Percentiles rank a stretch among this genome's conserved stretches.
phyloP scores from a whole-genome alignment of 176 grass and related monocot species.

The Bothriochloa decipiens region DNA sequence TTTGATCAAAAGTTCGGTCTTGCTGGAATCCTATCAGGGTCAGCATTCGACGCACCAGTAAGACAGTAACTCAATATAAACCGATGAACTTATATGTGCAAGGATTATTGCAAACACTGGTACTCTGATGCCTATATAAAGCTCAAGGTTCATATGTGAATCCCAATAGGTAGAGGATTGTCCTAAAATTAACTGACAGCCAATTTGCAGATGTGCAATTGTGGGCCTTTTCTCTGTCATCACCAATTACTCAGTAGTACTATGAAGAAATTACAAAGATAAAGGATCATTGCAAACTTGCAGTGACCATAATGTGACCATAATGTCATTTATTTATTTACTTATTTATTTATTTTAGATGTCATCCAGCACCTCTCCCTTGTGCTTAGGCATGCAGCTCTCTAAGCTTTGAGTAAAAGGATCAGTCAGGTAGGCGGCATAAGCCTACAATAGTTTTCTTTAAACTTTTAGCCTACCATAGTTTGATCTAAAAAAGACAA shows the following conservation, averaged over 20 bases:
- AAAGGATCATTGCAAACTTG: background rate
- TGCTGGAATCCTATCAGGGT: too few relatives aligned
- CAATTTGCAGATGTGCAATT: background rate
- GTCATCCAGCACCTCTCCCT: background rate
- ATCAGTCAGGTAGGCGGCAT: background rate
- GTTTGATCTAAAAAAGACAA: background rate
- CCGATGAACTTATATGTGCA: too few relatives aligned
- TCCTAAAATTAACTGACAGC: background rate
- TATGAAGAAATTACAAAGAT: background rate
- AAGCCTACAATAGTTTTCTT: too few relatives aligned
- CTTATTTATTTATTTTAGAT: too few relatives aligned
- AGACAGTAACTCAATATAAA: too few relatives aligned
- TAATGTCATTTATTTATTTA: too few relatives aligned
- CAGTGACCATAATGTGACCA: background rate
- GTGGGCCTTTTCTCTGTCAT: background rate
- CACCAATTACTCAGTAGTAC: background rate
- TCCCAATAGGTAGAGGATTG: background rate
- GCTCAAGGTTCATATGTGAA: background rate
- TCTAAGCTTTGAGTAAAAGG: background rate
- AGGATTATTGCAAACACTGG: too few relatives aligned
- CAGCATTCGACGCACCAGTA: too few relatives aligned
- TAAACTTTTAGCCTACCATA: too few relatives aligned
- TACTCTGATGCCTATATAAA: too few relatives aligned
- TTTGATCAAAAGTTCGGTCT: too few relatives aligned
- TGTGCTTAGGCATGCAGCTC: too few relatives aligned